Percentiles rank a stretch among this genome's conserved stretches.
Evolutionary conservation across 169 alveolate species (phyloP).

Genomic region (Cardiosporidium cionae): DNA sequence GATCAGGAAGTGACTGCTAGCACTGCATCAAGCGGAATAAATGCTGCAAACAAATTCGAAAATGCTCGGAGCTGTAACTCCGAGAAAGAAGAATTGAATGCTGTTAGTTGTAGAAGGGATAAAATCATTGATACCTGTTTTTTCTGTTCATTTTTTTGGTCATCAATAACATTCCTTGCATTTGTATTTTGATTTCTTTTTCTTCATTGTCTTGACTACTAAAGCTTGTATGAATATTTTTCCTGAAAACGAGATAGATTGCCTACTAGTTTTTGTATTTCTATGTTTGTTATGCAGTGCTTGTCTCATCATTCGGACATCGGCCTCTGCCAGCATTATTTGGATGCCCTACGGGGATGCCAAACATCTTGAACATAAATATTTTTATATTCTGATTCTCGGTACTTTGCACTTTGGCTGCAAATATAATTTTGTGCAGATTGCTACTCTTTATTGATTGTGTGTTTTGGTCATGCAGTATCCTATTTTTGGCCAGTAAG

Average conservation of each 20-base stretch:
- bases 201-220: too few relatives aligned
- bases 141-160: background rate
- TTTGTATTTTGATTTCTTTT: background rate
- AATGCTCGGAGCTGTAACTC: background rate
- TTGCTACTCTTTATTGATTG: too few relatives aligned
- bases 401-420: too few relatives aligned
- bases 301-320: constrained; percentile 28
- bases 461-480: too few relatives aligned
- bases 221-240: background rate
- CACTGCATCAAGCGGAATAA: constrained; percentile 4
- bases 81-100: constrained; percentile 3
- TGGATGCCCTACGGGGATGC: constrained; percentile 37
- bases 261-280: background rate
- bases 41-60: constrained; percentile 1
- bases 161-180: background rate
- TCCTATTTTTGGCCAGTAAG: too few relatives aligned
- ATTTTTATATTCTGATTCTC: too few relatives aligned
- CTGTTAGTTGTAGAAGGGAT: constrained; percentile 8
- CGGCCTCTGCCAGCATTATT: constrained; percentile 37
- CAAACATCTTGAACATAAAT: too few relatives aligned
- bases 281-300: constrained; percentile 17
- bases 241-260: background rate
- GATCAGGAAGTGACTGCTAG: constrained; percentile 9
- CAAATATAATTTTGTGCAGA: too few relatives aligned
- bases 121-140: constrained; percentile 9